These are phyloP conservation scores for Zymoseptoria ardabiliae DNA, from an alignment of 2,329 filamentous ascomycete genomes.

Conservation along the genomic window DNA sequence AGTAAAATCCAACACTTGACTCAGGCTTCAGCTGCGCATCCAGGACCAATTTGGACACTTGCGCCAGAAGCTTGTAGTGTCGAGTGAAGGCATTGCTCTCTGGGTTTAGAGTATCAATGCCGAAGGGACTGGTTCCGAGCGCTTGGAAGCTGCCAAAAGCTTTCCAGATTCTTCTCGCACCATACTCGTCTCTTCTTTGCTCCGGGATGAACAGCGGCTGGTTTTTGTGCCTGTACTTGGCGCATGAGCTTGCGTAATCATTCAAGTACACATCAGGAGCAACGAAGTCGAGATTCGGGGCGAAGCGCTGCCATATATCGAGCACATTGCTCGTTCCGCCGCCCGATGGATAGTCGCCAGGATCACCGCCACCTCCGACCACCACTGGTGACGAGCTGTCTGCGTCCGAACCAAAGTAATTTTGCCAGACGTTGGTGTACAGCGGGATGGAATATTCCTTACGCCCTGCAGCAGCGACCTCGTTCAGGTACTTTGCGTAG, in stretches of 20 bases:
- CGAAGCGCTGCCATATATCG: slow-evolving; percentile 40
- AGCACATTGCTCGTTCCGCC: slow-evolving; percentile 37
- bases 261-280: slow-evolving; percentile 45
- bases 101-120: slow-evolving; percentile 37
- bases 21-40: slow-evolving; percentile 33
- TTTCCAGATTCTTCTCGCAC: slow-evolving; percentile 37
- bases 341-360: slow-evolving; percentile 44
- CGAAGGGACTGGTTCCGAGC: slow-evolving; percentile 36
- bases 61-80: slow-evolving; percentile 36
- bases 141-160: slow-evolving; percentile 37
- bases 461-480: slow-evolving; percentile 38
- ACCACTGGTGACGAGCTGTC: slow-evolving; percentile 32
- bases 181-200: slow-evolving; percentile 44
- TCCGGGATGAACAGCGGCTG: slow-evolving; percentile 48
- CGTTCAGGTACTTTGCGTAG: slow-evolving; percentile 36
- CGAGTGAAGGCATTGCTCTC: slow-evolving; percentile 29
- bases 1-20: slow-evolving; percentile 38
- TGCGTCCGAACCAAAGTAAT: slow-evolving; percentile 31
- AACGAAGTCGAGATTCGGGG: slow-evolving; percentile 40
- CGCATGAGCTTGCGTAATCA: slow-evolving; percentile 40
- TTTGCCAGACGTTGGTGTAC: slow-evolving; percentile 44
- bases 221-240: slow-evolving; percentile 37
- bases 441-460: slow-evolving; percentile 36
- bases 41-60: slow-evolving; percentile 32
- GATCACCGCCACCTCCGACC: slow-evolving; percentile 37